Percentiles rank a stretch among this genome's conserved stretches.
phyloP scores from a whole-genome alignment of 768 basidiomycete genomes.

The Cystofilobasidium capitatum region DNA sequence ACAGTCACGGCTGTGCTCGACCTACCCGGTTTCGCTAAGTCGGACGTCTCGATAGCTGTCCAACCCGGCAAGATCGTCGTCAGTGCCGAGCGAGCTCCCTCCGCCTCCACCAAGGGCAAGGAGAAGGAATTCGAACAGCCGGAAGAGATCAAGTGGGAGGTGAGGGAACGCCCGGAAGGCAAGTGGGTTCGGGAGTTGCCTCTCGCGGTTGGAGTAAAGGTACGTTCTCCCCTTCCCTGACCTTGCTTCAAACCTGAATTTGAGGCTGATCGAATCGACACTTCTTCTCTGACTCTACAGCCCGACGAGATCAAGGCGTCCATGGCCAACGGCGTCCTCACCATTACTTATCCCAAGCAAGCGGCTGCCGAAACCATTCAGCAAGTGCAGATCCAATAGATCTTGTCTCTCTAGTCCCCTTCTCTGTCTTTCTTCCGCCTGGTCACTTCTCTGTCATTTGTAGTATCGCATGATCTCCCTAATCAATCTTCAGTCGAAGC shows the following conservation, averaged over 20 bases:
- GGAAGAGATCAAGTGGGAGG: neutral
- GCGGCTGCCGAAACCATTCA: neutral
- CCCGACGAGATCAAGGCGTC: neutral
- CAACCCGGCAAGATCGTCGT: constrained; percentile 2
- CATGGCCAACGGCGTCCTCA: neutral
- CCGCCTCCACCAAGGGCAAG: neutral
- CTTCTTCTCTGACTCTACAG: neutral
- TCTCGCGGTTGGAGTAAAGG: neutral
- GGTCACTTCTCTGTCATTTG: no score
- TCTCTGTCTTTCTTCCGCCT: no score
- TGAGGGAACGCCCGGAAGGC: neutral
- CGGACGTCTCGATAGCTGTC: neutral
- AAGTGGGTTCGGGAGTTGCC: neutral
- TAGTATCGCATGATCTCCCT: no score
- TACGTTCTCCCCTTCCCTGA: neutral
- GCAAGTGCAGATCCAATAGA: neutral
- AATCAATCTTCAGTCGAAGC: no score
- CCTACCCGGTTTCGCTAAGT: constrained; percentile 4
- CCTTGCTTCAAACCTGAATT: neutral
- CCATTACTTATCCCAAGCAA: neutral
- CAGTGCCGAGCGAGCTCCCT: neutral
- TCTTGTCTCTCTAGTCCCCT: neutral
- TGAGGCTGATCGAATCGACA: neutral
- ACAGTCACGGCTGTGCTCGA: neutral
- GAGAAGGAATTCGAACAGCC: neutral